Evolutionary conservation across 1,139 yeast species (phyloP).

Genomic region (Suhomyces panamericanus): DNA sequence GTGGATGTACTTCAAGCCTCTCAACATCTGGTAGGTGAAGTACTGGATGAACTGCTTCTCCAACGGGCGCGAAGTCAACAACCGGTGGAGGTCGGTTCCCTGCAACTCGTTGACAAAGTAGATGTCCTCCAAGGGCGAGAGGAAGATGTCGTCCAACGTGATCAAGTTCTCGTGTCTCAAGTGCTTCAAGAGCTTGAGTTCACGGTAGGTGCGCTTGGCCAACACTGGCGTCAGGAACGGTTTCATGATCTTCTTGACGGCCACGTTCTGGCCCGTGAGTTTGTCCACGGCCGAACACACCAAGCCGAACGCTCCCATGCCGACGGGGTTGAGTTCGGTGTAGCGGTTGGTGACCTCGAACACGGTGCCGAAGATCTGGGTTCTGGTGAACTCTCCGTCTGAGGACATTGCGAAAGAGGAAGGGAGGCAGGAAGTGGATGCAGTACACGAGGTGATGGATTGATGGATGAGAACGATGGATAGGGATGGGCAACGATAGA

Average conservation of each 20-base stretch:
- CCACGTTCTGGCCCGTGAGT: conserved; percentile 88
- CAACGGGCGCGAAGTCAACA: conserved; percentile 87
- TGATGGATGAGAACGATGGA: too few relatives aligned
- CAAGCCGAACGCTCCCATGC: conserved; percentile 98
- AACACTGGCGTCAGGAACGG: conserved; percentile 94
- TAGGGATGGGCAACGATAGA: neutral
- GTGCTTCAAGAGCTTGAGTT: conserved; percentile 88
- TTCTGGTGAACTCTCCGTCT: conserved; percentile 36
- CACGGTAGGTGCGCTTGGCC: conserved; percentile 95
- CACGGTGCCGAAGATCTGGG: conserved; percentile 80
- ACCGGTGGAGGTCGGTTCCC: conserved; percentile 93
- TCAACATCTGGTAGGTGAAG: conserved; percentile 53
- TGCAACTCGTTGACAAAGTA: conserved; percentile 95
- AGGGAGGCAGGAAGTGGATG: neutral
- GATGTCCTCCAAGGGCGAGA: conserved; percentile 93
- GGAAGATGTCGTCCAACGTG: conserved; percentile 88
- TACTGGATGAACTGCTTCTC: conserved; percentile 97
- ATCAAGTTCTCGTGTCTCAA: conserved; percentile 92
- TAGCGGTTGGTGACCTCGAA: conserved; percentile 92
- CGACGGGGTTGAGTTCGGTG: conserved; percentile 92
- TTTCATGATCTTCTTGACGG: conserved; percentile 96
- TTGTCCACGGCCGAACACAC: conserved; percentile 96
- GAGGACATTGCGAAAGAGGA: conserved; percentile 19
- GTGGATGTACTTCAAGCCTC: conserved; percentile 32
- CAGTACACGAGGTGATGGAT: neutral